These are phyloP conservation scores for Salix arbutifolia DNA, from an alignment of 345 rosid genomes.

Conservation along the genomic window DNA sequence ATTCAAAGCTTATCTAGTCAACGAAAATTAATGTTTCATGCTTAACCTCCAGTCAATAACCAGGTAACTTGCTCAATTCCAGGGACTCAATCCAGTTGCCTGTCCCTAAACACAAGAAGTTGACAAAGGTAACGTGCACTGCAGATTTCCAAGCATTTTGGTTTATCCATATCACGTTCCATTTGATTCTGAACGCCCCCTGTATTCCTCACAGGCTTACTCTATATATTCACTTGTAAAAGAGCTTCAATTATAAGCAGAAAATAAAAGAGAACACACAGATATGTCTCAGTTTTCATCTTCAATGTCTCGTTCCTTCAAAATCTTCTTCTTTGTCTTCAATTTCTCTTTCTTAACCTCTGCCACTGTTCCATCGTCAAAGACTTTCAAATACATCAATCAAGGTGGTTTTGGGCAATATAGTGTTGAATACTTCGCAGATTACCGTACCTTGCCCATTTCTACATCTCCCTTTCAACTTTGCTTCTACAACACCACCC, in stretches of 20 bases:
- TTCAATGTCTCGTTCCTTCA: not conserved
- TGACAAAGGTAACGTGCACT: too few relatives aligned
- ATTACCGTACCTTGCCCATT: not conserved
- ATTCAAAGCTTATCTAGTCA: too few relatives aligned
- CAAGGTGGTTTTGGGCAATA: not conserved
- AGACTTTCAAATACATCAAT: slow-evolving; percentile 1
- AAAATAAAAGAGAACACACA: too few relatives aligned
- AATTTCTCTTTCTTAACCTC: not conserved
- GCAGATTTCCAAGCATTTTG: not conserved
- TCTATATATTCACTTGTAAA: not conserved
- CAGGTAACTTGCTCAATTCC: too few relatives aligned
- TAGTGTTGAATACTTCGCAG: not conserved
- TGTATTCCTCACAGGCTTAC: not conserved
- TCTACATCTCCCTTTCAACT: not conserved
- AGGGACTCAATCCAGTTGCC: too few relatives aligned
- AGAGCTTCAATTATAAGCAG: too few relatives aligned
- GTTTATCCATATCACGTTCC: not conserved
- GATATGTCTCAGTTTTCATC: not conserved
- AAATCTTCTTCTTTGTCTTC: not conserved
- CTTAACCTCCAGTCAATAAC: too few relatives aligned
- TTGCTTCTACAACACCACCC: slow-evolving; percentile 48
- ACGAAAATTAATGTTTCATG: too few relatives aligned
- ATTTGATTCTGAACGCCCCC: not conserved
- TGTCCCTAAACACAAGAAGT: too few relatives aligned
- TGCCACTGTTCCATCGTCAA: not conserved